These are phyloP conservation scores for Aspergillus sclerotialis DNA, from an alignment of 2,329 filamentous ascomycete species.

Conservation along the genomic window DNA sequence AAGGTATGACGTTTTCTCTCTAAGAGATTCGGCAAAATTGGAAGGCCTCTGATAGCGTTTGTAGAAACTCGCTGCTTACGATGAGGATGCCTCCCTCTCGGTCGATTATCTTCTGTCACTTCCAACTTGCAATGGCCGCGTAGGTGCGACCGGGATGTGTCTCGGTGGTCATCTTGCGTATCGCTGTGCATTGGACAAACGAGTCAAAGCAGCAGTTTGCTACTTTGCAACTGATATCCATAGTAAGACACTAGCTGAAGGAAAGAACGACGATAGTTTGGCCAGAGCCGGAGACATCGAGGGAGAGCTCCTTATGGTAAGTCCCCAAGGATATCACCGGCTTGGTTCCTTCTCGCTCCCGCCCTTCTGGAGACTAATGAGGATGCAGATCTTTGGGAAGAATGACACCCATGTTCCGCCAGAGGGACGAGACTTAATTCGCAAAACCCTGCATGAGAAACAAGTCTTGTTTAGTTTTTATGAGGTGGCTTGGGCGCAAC, in stretches of 20 bases:
- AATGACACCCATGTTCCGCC: slow-evolving; percentile 85
- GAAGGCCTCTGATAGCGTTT: not conserved
- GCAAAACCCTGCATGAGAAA: slow-evolving; percentile 70
- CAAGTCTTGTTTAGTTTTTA: slow-evolving; percentile 73
- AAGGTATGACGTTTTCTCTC: slow-evolving; percentile 50
- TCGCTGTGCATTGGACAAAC: slow-evolving; percentile 64
- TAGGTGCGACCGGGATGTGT: slow-evolving; percentile 85
- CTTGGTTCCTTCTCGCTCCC: not conserved
- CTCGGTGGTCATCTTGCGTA: slow-evolving; percentile 83
- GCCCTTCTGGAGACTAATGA: not conserved
- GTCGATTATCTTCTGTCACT: slow-evolving; percentile 65
- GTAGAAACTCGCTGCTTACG: slow-evolving; percentile 76
- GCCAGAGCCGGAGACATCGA: slow-evolving; percentile 59
- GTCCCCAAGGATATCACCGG: too few relatives aligned
- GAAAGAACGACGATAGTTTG: slow-evolving; percentile 58
- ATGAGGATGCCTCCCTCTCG: slow-evolving; percentile 64
- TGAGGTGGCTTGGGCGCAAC: slow-evolving; percentile 88
- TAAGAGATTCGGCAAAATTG: not conserved
- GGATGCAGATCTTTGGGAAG: slow-evolving; percentile 68
- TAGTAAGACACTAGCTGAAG: slow-evolving; percentile 64
- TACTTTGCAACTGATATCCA: slow-evolving; percentile 95
- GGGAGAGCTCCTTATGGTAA: slow-evolving; percentile 68
- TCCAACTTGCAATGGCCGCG: slow-evolving; percentile 70
- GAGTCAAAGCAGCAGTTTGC: slow-evolving; percentile 70
- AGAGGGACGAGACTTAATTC: slow-evolving; percentile 73